Base-by-base conservation (phyloP, 192 early-diverging fungal species). In the Backusella psychrophila region DNA sequence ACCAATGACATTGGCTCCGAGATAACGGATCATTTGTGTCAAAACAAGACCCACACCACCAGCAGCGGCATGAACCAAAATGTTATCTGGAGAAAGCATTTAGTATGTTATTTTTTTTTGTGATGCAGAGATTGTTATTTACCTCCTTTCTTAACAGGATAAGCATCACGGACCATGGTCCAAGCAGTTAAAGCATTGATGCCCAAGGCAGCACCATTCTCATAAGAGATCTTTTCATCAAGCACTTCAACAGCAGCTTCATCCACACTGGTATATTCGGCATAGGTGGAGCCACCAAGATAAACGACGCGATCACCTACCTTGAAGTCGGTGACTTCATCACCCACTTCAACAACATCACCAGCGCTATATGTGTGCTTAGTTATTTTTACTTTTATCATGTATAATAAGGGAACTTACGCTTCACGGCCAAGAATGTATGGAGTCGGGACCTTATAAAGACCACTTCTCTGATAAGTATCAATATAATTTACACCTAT, bases 11-110 rank as follows among this genome's bases (percentile, higher is more conserved):
- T 85, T 87, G 23, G 97, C 97, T 6, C 97, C 97, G 3, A 89
- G 73, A 11, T 88, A 77, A 73, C 91, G 92, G 77, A 86, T 85
- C 73, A 97, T 74, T 81, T 97, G 96, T 35, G 92, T 89, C 34
- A 97, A 84, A 23, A 96, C 79, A 7, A 88, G 84, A 5, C 97
- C 97, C n/a, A 94, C 92, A 34, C 96, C 97, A 15, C 97, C 96
- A 8, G 96, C 97, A 0, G 94, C 95, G 6, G 97, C 96, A 72
- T 96, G 93, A 33, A 98, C 88, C 52, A 98, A 82, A 65, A 98
- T 89, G 80, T 35, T 59, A 33, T 73, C 70, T 72, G 14, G 7
- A 42, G 21, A 4, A 41, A 21, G 7, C 1, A 33, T 66, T 31
- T 33, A 44, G 14, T 19, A 19, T 44, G 42, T 44, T 17, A 17